Conservation (phyloP, 1,284 basidiomycete species). For the Apiotrichum brassicae region DNA sequence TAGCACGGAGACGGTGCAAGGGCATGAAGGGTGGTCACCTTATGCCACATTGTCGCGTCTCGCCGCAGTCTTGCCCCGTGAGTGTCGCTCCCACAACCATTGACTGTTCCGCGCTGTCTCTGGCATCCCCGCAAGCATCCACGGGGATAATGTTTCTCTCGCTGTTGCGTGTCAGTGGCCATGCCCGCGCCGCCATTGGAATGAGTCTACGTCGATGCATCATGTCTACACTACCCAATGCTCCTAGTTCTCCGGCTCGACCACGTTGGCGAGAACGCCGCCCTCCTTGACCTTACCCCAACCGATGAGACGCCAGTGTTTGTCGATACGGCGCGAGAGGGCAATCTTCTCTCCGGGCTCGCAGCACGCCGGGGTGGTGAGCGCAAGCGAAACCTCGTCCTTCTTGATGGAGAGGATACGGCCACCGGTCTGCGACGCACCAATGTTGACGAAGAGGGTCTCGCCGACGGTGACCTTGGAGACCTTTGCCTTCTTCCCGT, state of each 20-base stretch:
- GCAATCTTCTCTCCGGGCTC: constrained; percentile 95
- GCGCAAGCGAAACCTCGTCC: constrained; percentile 83
- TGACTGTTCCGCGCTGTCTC: no score
- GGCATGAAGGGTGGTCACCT: no score
- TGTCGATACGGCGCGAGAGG: constrained; percentile 84
- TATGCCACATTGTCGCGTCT: no score
- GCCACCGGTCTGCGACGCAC: constrained; percentile 88
- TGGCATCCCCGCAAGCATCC: no score
- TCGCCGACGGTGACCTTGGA: constrained; percentile 89
- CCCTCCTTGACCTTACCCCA: constrained; percentile 42
- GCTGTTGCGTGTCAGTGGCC: no score
- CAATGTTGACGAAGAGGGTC: constrained; percentile 87
- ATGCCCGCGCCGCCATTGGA: no score
- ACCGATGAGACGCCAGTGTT: constrained; percentile 76
- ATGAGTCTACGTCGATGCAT: not conserved
- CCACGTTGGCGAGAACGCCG: constrained; percentile 42
- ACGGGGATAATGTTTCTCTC: no score
- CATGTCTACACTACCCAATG: constrained; percentile 1
- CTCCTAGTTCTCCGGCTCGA: constrained; percentile 2
- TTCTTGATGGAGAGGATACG: constrained; percentile 86
- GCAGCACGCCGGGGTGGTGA: constrained; percentile 87
- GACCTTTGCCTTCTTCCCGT: constrained; percentile 95
- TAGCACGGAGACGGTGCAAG: no score
- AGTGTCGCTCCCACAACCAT: no score
- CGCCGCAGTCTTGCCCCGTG: no score